Conservation (phyloP, 805 yeast genomes). For the Metschnikowia baotianmanensis region DNA sequence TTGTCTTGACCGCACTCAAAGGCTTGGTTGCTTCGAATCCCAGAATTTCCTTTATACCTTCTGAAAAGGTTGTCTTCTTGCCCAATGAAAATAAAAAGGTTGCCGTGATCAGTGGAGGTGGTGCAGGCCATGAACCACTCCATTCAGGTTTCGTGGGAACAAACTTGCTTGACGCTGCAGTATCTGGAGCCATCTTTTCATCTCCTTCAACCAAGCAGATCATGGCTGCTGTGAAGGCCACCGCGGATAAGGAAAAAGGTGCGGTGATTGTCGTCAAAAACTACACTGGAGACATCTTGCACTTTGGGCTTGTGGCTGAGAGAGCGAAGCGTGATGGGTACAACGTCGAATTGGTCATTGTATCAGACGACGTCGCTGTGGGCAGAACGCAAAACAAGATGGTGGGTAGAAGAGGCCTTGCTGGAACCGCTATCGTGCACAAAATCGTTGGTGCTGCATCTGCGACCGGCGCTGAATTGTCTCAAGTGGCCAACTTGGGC, state of each 20-base stretch:
- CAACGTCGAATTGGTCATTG: slow-evolving; percentile 68
- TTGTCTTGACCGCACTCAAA: slow-evolving; percentile 47
- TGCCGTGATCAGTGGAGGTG: slow-evolving; percentile 84
- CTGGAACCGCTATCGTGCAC: slow-evolving; percentile 87
- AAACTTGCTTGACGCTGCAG: slow-evolving; percentile 82
- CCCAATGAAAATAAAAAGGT: slow-evolving; percentile 51
- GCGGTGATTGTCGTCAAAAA: slow-evolving; percentile 81
- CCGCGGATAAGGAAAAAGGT: slow-evolving; percentile 52
- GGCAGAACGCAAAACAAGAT: slow-evolving; percentile 85
- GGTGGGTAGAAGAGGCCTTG: slow-evolving; percentile 93
- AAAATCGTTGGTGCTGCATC: slow-evolving; percentile 79
- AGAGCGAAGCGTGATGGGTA: slow-evolving; percentile 78
- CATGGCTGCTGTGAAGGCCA: slow-evolving; percentile 63
- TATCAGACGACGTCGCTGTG: slow-evolving; percentile 92
- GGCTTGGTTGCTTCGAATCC: slow-evolving; percentile 59
- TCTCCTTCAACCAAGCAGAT: slow-evolving; percentile 94
- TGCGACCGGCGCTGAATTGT: slow-evolving; percentile 41
- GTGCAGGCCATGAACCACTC: slow-evolving; percentile 93
- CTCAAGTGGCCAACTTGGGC: slow-evolving; percentile 58
- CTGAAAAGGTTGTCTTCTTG: slow-evolving; percentile 55
- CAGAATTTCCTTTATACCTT: slow-evolving; percentile 48
- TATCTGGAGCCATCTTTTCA: slow-evolving; percentile 88
- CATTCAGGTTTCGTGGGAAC: slow-evolving; percentile 91
- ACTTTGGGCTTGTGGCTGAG: slow-evolving; percentile 90
- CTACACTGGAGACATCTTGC: slow-evolving; percentile 92